Conservation (phyloP, 177 flowering plant genomes). For the Telopea speciosissima region DNA sequence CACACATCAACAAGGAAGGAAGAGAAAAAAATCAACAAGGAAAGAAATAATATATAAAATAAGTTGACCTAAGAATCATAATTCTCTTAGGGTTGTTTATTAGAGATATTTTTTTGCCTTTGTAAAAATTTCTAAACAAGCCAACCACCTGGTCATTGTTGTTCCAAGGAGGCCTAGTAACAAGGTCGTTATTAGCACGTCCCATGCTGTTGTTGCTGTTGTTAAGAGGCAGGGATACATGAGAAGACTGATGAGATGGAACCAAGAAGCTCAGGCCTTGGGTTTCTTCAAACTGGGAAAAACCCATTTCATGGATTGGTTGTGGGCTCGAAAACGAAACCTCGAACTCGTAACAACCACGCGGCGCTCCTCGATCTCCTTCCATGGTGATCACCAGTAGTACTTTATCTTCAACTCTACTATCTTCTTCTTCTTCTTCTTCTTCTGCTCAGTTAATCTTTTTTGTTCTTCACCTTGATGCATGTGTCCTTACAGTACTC, state of each 20-base stretch:
- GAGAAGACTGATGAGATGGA: slow-evolving; percentile 21
- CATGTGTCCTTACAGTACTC: not conserved
- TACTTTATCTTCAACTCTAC: too few relatives aligned
- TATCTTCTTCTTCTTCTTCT: not conserved
- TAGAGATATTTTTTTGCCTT: not conserved
- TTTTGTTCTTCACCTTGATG: not conserved
- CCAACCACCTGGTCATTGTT: slow-evolving; percentile 32
- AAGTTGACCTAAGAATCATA: too few relatives aligned
- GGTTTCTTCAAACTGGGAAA: slow-evolving; percentile 51
- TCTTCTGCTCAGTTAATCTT: not conserved
- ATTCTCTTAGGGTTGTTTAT: not conserved
- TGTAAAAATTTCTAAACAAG: not conserved
- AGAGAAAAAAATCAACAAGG: not conserved
- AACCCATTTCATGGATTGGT: slow-evolving; percentile 45
- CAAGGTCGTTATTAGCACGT: slow-evolving; percentile 17
- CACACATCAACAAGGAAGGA: not conserved
- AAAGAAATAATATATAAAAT: too few relatives aligned
- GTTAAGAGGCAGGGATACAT: slow-evolving; percentile 23
- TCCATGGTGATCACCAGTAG: slow-evolving; percentile 21
- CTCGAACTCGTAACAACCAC: slow-evolving; percentile 14
- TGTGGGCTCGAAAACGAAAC: slow-evolving; percentile 24
- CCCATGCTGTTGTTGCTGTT: slow-evolving; percentile 15
- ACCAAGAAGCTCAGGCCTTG: slow-evolving; percentile 43
- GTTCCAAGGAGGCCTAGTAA: slow-evolving; percentile 33
- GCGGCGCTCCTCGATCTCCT: slow-evolving; percentile 21